Evolutionary conservation across 192 early-diverging fungal genomes (phyloP), one percentile per base, ranked within the genome.

Genomic region (Helicostylum pulchrum): DNA sequence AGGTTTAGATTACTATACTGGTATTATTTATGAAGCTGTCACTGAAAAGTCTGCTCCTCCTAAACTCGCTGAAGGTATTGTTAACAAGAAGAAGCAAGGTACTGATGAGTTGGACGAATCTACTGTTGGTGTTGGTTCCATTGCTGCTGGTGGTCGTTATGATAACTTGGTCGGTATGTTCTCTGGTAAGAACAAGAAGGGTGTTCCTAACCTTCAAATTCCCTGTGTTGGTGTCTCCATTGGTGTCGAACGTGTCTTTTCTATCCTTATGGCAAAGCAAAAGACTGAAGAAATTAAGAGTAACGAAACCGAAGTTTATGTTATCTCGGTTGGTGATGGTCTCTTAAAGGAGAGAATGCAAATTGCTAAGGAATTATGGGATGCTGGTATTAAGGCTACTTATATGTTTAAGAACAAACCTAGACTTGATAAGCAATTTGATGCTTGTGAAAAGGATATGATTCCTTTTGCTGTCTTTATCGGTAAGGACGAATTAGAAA

Each of bases 1-100:
- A 45, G 97, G 97, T 30, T 72, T 99, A 45, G 97, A 99, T 72
- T 99, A 99, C 76, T 99, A 99, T 80, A 99, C 97, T 43, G 97
- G 97, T 26, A 87, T 98, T 53, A 99, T 99, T 70, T 99, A 97
- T 75, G 97, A 99, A 73, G 97, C 94, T 7, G 91, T 99, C 7
- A 74, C 80, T 10, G 80, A 84, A 45, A 75, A 74, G 23, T 81
- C 82, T 6, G 78, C 78, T n/a, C 78, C 80, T 30, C 82, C 46
- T 12, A 53, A 74, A 49, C 59, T 77, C 36, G 76, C 57, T 10
- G 78, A 79, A 44, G 78, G 82, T 30, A 68, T 74, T 49, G 62
- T 67, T 61, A 67, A 75, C 23, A 77, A 74, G 8, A 47, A 68
- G 49, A 83, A 79, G 66, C 78, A 79, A 66, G 74, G 71, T 42